Evolutionary conservation across 345 rosid species (phyloP).

Genomic region (Linum trigynum): DNA sequence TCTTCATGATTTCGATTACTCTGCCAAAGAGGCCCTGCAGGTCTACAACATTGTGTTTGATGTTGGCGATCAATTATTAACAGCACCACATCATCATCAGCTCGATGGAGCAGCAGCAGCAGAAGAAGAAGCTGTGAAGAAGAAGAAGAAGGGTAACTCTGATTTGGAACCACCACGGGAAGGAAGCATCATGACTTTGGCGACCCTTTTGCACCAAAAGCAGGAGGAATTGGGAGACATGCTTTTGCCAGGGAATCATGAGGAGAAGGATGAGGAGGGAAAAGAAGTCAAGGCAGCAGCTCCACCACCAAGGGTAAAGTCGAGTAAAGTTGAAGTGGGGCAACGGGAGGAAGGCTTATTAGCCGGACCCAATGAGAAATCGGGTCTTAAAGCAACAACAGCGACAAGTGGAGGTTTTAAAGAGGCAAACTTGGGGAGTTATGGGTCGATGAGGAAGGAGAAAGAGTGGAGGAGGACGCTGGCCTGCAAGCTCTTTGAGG

Average conservation of each 20-base stretch:
- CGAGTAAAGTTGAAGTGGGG: slow-evolving; percentile 36
- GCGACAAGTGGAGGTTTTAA: neutral
- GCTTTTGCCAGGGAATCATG: slow-evolving; percentile 22
- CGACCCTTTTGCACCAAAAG: slow-evolving; percentile 15
- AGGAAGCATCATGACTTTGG: neutral
- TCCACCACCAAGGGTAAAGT: slow-evolving; percentile 19
- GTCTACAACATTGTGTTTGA: slow-evolving; percentile 61
- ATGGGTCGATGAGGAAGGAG: slow-evolving; percentile 75
- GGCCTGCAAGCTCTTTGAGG: slow-evolving; percentile 89
- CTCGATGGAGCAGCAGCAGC: too few relatives aligned
- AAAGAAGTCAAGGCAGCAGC: slow-evolving; percentile 33
- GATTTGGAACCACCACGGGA: slow-evolving; percentile 4
- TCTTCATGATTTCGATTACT: neutral
- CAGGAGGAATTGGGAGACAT: slow-evolving; percentile 25
- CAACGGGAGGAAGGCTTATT: slow-evolving; percentile 20
- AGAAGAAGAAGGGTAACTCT: slow-evolving; percentile 18
- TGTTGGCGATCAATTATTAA: neutral
- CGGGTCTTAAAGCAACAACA: slow-evolving; percentile 10
- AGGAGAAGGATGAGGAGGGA: slow-evolving; percentile 26
- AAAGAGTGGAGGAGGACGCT: slow-evolving; percentile 95
- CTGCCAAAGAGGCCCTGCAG: slow-evolving; percentile 40
- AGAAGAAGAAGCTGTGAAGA: slow-evolving; percentile 14
- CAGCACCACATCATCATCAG: too few relatives aligned
- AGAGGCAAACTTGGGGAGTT: slow-evolving; percentile 36
- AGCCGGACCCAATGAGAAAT: slow-evolving; percentile 42